Percentiles rank a stretch among this genome's conserved stretches.
Conservation (phyloP, 805 yeast species). For the Candida ipomoeae region DNA sequence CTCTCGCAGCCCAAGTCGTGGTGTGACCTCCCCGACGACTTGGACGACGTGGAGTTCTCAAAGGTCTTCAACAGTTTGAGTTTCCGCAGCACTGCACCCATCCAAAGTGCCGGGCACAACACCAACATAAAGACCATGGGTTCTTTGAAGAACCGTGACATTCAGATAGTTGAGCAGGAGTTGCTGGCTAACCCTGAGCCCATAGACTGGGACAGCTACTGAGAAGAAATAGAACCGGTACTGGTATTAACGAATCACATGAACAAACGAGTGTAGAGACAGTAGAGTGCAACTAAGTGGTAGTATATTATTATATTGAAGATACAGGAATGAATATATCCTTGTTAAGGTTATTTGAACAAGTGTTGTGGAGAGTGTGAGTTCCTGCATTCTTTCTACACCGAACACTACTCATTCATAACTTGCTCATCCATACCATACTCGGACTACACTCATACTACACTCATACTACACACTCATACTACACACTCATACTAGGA, state of each 20-base stretch:
- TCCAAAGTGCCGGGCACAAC: background rate
- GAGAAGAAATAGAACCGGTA: background rate
- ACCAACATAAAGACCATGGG: background rate
- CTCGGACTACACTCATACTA: too few relatives aligned
- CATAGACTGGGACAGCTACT: constrained; percentile 12
- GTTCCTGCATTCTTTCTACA: too few relatives aligned
- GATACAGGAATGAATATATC: too few relatives aligned
- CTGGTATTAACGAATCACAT: background rate
- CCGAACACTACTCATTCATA: too few relatives aligned
- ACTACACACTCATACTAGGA: too few relatives aligned
- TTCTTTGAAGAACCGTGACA: constrained; percentile 1
- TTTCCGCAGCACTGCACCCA: constrained; percentile 6
- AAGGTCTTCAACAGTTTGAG: constrained; percentile 15
- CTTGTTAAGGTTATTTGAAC: too few relatives aligned
- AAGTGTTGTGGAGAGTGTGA: too few relatives aligned
- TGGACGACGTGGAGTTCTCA: constrained; percentile 27
- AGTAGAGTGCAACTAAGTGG: too few relatives aligned
- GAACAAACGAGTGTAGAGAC: background rate
- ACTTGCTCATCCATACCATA: too few relatives aligned
- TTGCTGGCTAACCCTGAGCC: constrained; percentile 7
- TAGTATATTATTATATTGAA: too few relatives aligned
- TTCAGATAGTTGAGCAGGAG: constrained; percentile 14
- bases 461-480: too few relatives aligned
- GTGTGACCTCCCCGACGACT: constrained; percentile 24
- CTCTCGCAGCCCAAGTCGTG: constrained; percentile 29